Percentiles rank a stretch among this genome's conserved stretches.
Conservation (phyloP, 2,329 filamentous ascomycete genomes). For the Alternaria atra region DNA sequence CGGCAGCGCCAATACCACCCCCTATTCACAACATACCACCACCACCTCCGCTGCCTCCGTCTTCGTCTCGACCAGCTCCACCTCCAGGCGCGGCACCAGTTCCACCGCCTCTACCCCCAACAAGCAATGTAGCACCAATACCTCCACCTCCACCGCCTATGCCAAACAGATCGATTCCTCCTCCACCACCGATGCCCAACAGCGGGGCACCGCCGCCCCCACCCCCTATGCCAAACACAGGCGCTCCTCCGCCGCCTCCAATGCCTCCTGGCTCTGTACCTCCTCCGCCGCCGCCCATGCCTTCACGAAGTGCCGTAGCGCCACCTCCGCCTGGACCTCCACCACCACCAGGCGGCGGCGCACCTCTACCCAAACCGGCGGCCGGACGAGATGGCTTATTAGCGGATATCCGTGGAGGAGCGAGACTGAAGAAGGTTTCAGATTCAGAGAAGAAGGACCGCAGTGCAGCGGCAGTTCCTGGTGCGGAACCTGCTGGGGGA, state of each 20-base stretch:
- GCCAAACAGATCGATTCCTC: constrained; percentile 1
- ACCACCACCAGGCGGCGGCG: constrained; percentile 24
- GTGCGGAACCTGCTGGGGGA: constrained; percentile 54
- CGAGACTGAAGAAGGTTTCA: constrained; percentile 77
- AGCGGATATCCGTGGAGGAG: constrained; percentile 74
- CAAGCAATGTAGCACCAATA: constrained; percentile 38
- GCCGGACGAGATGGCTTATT: constrained; percentile 68
- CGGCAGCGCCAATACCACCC: constrained; percentile 65
- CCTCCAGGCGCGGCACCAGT: constrained; percentile 39
- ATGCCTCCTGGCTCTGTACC: constrained; percentile 47
- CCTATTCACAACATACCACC: constrained; percentile 58
- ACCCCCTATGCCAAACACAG: constrained; percentile 40
- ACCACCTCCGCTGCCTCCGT: constrained; percentile 36
- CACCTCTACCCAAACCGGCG: constrained; percentile 50
- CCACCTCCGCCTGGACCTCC: constrained; percentile 49
- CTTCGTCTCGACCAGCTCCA: constrained; percentile 39
- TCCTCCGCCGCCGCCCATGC: constrained; percentile 54
- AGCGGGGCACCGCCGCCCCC: constrained; percentile 39
- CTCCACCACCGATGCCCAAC: constrained; percentile 15
- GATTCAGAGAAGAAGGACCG: constrained; percentile 74
- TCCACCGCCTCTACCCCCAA: constrained; percentile 40
- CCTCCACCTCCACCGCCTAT: constrained; percentile 30
- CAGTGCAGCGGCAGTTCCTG: constrained; percentile 70
- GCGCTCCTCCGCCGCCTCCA: constrained; percentile 48
- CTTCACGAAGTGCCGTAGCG: constrained; percentile 34